These are phyloP conservation scores for Neolentinus lepideus DNA, from an alignment of 1,284 basidiomycete genomes.

Conservation along the genomic window DNA sequence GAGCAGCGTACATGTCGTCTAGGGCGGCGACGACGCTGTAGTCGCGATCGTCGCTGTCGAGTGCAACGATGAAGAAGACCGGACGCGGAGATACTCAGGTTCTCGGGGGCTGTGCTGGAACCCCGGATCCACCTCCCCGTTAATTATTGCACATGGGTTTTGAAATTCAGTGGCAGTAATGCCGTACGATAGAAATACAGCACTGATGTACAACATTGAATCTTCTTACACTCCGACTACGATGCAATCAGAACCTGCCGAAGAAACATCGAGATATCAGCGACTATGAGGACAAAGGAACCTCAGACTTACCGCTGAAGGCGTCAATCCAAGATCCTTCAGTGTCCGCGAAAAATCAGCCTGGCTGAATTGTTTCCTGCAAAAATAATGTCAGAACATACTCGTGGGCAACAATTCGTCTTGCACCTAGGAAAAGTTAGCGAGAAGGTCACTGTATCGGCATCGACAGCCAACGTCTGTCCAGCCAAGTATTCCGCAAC, in stretches of 20 bases:
- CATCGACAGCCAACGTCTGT: constrained; percentile 63
- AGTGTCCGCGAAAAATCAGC: constrained; percentile 64
- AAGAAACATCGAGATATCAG: not conserved
- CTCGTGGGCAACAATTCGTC: too few relatives aligned
- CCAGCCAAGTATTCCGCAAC: constrained; percentile 84
- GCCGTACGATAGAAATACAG: not conserved
- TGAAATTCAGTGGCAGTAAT: not conserved
- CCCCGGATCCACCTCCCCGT: too few relatives aligned
- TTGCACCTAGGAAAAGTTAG: constrained; percentile 87
- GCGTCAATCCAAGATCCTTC: constrained; percentile 68
- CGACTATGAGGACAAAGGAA: not conserved
- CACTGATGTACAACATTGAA: not conserved
- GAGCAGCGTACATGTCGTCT: not conserved
- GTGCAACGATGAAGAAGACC: constrained; percentile 10
- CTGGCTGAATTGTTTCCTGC: constrained; percentile 60
- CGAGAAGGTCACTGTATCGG: constrained; percentile 69
- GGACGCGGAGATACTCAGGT: constrained; percentile 3
- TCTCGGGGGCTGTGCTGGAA: not conserved
- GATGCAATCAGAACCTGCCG: constrained; percentile 20
- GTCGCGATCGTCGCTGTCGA: constrained; percentile 6
- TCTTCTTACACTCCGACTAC: constrained; percentile 1
- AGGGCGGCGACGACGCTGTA: constrained; percentile 4
- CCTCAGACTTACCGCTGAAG: constrained; percentile 56
- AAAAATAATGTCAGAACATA: too few relatives aligned
- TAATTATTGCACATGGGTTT: not conserved